Conservation (phyloP, 2,329 filamentous ascomycete species). For the Aureobasidium sp. region DNA sequence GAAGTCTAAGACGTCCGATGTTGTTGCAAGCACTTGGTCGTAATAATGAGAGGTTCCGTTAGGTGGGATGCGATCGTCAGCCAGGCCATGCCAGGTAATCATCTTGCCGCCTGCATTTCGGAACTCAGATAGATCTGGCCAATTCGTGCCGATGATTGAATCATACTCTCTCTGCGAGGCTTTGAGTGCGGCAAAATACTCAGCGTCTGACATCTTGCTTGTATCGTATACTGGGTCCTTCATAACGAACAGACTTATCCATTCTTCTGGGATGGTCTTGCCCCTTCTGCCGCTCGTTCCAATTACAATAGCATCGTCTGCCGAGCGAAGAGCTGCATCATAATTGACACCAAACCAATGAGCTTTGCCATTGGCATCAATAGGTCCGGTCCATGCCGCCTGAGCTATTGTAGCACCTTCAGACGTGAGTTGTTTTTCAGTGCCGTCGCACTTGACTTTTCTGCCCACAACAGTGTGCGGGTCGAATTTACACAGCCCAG, state of each 20-base stretch:
- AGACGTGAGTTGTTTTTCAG: conserved; percentile 19
- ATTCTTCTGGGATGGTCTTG: conserved; percentile 21
- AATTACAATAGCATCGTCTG: conserved; percentile 23
- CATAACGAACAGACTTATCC: conserved; percentile 27
- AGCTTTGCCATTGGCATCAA: conserved; percentile 16
- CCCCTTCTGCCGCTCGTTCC: conserved; percentile 18
- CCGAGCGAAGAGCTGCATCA: conserved; percentile 17
- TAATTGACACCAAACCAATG: conserved; percentile 28
- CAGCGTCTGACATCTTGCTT: conserved; percentile 22
- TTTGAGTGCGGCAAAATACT: conserved; percentile 20
- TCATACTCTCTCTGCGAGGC: conserved; percentile 23
- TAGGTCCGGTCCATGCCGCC: conserved; percentile 25
- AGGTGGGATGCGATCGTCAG: conserved; percentile 30
- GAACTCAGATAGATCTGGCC: conserved; percentile 32
- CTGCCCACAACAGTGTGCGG: conserved; percentile 22
- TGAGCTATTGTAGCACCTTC: conserved; percentile 24
- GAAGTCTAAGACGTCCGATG: conserved; percentile 23
- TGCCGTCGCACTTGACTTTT: conserved; percentile 19
- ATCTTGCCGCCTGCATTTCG: conserved; percentile 31
- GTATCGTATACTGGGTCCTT: conserved; percentile 26
- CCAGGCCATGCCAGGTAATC: conserved; percentile 35
- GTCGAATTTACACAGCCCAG: conserved; percentile 24
- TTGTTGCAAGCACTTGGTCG: conserved; percentile 21
- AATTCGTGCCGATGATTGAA: conserved; percentile 28
- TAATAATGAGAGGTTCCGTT: conserved; percentile 32